These are phyloP conservation scores for Beauveria caledonica DNA, from an alignment of 2,329 filamentous ascomycete genomes.

Conservation along the genomic window DNA sequence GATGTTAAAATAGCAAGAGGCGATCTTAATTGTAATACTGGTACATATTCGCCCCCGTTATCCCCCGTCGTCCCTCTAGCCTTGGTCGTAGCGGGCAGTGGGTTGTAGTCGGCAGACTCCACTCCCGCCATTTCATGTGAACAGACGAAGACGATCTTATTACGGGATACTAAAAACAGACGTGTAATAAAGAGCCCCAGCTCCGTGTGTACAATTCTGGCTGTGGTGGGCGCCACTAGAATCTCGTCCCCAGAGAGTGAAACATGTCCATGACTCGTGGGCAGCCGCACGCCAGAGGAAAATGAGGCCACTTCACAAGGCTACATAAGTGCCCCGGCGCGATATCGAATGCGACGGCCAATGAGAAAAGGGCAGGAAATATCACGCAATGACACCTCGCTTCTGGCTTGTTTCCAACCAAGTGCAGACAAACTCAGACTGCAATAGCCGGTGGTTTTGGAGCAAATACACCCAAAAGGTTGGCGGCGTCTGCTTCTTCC, in stretches of 20 bases:
- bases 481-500: neutral
- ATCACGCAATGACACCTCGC: neutral
- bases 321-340: neutral
- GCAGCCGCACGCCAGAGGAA: neutral
- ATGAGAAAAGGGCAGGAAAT: neutral
- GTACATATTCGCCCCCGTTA: neutral
- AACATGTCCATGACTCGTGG: conserved; percentile 8
- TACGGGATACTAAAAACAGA: conserved; percentile 8
- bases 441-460: neutral
- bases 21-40: neutral
- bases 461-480: neutral
- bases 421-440: neutral
- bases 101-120: conserved; percentile 4
- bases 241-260: neutral
- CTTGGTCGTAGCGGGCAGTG: neutral
- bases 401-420: neutral
- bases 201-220: neutral
- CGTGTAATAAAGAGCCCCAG: neutral
- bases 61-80: neutral
- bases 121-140: conserved; percentile 7
- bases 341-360: neutral
- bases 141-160: conserved; percentile 9
- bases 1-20: neutral
- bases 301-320: conserved; percentile 2
- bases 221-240: neutral